These are phyloP conservation scores for Lizonia empirigonia DNA, from an alignment of 2,329 filamentous ascomycete genomes.

Conservation along the genomic window DNA sequence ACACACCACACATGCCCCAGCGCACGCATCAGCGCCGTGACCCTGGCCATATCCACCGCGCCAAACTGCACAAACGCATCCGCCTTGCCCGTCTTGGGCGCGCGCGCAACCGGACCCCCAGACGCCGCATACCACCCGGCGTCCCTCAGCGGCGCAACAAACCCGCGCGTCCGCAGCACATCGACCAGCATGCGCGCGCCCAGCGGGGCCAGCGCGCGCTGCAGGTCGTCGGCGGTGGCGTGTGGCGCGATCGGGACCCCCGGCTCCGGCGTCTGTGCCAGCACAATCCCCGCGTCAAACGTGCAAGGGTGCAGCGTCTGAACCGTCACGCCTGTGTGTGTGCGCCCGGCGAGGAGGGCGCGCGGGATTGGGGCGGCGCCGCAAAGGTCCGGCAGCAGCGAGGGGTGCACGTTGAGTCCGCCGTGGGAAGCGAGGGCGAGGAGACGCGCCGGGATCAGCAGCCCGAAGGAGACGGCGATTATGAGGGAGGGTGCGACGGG, in stretches of 20 bases:
- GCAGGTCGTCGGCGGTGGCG: constrained; percentile 57
- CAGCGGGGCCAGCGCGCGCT: constrained; percentile 61
- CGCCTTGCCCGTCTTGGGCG: constrained; percentile 72
- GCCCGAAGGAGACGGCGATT: constrained; percentile 91
- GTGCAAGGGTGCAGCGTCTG: constrained; percentile 79
- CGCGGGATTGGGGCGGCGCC: constrained; percentile 88
- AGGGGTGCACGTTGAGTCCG: constrained; percentile 92
- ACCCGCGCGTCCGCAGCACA: constrained; percentile 66
- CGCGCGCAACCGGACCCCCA: constrained; percentile 54
- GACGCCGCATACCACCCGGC: constrained; percentile 36
- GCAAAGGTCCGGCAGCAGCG: constrained; percentile 82
- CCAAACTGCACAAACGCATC: constrained; percentile 69
- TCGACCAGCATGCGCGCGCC: constrained; percentile 74
- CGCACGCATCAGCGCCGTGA: constrained; percentile 63
- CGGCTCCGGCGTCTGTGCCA: constrained; percentile 67
- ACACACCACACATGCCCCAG: constrained; percentile 70
- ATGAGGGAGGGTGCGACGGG: constrained; percentile 68
- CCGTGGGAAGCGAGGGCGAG: constrained; percentile 75
- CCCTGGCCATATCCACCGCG: constrained; percentile 58
- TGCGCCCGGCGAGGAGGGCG: constrained; percentile 69
- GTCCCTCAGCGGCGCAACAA: constrained; percentile 65
- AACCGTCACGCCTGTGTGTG: constrained; percentile 75
- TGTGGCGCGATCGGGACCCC: constrained; percentile 60
- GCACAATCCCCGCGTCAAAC: constrained; percentile 80
- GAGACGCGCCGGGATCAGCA: constrained; percentile 81